Conservation (phyloP, 345 rosid genomes). For the Luvunga scandens region DNA sequence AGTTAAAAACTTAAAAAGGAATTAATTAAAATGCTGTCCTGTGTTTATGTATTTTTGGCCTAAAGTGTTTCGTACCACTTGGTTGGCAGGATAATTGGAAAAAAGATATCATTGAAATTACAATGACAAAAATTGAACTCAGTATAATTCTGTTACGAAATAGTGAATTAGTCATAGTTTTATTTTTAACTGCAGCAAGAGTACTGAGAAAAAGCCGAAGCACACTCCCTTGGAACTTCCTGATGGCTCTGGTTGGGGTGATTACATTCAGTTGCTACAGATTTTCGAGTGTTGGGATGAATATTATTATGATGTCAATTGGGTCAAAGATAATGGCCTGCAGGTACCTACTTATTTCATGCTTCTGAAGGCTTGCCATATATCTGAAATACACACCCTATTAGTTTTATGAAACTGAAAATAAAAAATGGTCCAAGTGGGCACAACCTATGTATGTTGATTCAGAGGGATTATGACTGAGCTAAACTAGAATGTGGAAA, state of each 20-base stretch:
- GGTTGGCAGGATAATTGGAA: neutral
- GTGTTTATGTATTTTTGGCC: neutral
- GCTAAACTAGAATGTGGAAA: neutral
- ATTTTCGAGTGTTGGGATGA: conserved; percentile 81
- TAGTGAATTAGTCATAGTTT: conserved; percentile 4
- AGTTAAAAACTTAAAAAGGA: neutral
- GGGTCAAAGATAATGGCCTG: conserved; percentile 78
- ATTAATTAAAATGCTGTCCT: neutral
- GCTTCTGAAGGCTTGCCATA: conserved; percentile 1
- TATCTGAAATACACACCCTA: neutral
- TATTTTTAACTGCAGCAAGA: conserved; percentile 44
- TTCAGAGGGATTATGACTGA: neutral
- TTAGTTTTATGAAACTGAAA: neutral
- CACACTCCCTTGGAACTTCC: conserved; percentile 61
- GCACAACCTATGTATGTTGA: no score
- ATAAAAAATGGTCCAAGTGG: neutral
- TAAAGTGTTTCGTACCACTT: neutral
- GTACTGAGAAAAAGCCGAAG: conserved; percentile 80
- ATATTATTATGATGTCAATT: conserved; percentile 55
- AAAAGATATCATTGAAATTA: neutral
- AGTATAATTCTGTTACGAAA: neutral
- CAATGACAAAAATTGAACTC: neutral
- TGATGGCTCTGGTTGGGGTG: conserved; percentile 93
- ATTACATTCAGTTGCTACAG: conserved; percentile 90
- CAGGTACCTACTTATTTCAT: conserved; percentile 50